phyloP scores from a whole-genome alignment of 78 protist genomes.

The Tieghemostelium lacteum region DNA sequence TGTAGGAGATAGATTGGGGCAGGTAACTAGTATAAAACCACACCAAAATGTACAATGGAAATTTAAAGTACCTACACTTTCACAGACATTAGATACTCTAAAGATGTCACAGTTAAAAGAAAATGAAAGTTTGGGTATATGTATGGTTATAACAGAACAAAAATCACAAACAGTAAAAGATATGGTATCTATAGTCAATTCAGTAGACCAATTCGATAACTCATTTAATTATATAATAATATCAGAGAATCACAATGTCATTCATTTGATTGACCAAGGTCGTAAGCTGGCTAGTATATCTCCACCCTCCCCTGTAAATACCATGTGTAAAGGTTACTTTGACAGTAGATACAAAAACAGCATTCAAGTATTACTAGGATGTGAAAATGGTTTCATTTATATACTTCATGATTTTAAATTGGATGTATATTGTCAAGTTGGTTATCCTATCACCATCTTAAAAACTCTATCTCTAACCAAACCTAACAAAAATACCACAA shows the following conservation, averaged over 20 bases:
- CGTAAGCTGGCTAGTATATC: constrained; percentile 8
- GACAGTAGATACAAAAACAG: background rate
- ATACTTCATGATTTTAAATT: constrained; percentile 32
- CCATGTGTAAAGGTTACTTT: constrained; percentile 20
- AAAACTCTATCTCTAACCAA: background rate
- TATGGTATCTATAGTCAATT: constrained; percentile 24
- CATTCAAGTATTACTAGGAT: constrained; percentile 46
- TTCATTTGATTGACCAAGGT: constrained; percentile 60
- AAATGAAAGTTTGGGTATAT: background rate
- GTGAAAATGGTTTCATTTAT: constrained; percentile 70
- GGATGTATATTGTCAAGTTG: constrained; percentile 33
- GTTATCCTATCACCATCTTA: constrained; percentile 45
- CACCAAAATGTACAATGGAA: constrained; percentile 58
- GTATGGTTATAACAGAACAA: background rate
- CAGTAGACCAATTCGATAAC: constrained; percentile 2
- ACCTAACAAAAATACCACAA: background rate
- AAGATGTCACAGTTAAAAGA: background rate
- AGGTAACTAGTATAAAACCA: constrained; percentile 52
- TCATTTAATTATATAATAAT: constrained; percentile 33
- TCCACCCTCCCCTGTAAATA: constrained; percentile 41
- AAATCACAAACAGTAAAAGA: constrained; percentile 8
- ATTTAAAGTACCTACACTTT: constrained; percentile 18
- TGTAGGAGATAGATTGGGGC: constrained; percentile 55
- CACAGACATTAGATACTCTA: background rate
- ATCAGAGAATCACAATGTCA: background rate